phyloP scores from a whole-genome alignment of 768 basidiomycete genomes.

The Pholiota conissans region DNA sequence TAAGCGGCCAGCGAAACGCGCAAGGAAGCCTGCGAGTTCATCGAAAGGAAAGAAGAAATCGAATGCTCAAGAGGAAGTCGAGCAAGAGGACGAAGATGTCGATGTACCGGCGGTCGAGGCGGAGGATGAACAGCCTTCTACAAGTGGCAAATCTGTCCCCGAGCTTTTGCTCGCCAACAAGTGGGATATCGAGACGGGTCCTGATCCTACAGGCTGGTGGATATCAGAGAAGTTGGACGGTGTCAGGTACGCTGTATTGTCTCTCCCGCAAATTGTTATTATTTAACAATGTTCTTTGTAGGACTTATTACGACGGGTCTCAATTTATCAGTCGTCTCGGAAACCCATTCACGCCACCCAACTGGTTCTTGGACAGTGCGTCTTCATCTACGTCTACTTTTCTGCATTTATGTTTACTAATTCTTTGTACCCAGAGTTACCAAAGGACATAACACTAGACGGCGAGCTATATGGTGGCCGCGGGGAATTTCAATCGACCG shows the following conservation, averaged over 20 bases:
- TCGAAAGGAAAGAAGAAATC: too few relatives aligned
- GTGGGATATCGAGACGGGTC: slow-evolving; percentile 54
- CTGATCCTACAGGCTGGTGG: slow-evolving; percentile 61
- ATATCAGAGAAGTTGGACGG: slow-evolving; percentile 64
- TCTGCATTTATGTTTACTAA: neutral
- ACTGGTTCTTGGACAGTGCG: slow-evolving; percentile 58
- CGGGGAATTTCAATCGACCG: slow-evolving; percentile 56
- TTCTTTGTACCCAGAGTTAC: slow-evolving; percentile 38
- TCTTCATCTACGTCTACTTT: neutral
- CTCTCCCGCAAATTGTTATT: neutral
- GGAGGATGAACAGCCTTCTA: slow-evolving; percentile 29
- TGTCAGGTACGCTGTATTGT: slow-evolving; percentile 42
- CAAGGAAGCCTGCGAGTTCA: too few relatives aligned
- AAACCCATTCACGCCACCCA: slow-evolving; percentile 56
- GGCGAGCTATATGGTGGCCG: slow-evolving; percentile 61
- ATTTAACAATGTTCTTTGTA: slow-evolving; percentile 17
- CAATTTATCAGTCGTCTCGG: slow-evolving; percentile 56
- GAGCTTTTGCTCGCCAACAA: slow-evolving; percentile 54
- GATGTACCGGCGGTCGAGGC: slow-evolving; percentile 27
- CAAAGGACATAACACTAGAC: slow-evolving; percentile 55
- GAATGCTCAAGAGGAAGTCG: too few relatives aligned
- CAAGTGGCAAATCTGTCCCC: slow-evolving; percentile 35
- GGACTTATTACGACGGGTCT: slow-evolving; percentile 56
- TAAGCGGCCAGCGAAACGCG: too few relatives aligned
- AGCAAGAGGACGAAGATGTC: too few relatives aligned